A percentile compares a stretch with the other conserved stretches of the same genome.
Evolutionary conservation across 1,284 basidiomycete species (phyloP).

Genomic region (Ceratobasidium papillatum): DNA sequence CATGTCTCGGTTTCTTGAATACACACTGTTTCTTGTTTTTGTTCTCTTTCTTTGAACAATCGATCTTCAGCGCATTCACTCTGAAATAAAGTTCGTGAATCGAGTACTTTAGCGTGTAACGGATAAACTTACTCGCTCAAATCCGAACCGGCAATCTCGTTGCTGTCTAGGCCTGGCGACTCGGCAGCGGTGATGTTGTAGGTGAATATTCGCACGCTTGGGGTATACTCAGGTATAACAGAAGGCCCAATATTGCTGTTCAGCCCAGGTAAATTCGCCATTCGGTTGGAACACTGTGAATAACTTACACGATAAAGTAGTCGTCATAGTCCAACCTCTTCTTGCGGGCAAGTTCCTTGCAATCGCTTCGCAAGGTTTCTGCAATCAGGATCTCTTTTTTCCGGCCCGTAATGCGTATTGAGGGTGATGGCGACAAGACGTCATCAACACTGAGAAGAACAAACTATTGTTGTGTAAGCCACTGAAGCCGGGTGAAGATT

Average conservation of each 20-base stretch:
- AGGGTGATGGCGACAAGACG: neutral
- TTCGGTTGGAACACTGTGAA: neutral
- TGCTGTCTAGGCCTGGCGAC: neutral
- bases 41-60: constrained; percentile 64
- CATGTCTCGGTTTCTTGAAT: constrained; percentile 64
- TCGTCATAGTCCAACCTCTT: constrained; percentile 68
- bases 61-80: constrained; percentile 56
- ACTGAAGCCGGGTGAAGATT: neutral
- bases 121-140: constrained; percentile 6
- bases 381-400: constrained; percentile 39
- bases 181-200: constrained; percentile 71
- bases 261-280: neutral
- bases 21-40: constrained; percentile 67
- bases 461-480: constrained; percentile 6
- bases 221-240: constrained; percentile 89
- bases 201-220: constrained; percentile 82
- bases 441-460: constrained; percentile 21
- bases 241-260: constrained; percentile 74
- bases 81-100: neutral
- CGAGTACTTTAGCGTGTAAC: neutral
- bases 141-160: neutral
- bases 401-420: constrained; percentile 28
- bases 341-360: constrained; percentile 49
- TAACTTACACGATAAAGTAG: constrained; percentile 65
- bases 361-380: constrained; percentile 36